Evolutionary conservation across 2,329 filamentous ascomycete genomes (phyloP), one percentile per base, ranked within the genome.

Genomic region (Aspergillus novofumigatus): DNA sequence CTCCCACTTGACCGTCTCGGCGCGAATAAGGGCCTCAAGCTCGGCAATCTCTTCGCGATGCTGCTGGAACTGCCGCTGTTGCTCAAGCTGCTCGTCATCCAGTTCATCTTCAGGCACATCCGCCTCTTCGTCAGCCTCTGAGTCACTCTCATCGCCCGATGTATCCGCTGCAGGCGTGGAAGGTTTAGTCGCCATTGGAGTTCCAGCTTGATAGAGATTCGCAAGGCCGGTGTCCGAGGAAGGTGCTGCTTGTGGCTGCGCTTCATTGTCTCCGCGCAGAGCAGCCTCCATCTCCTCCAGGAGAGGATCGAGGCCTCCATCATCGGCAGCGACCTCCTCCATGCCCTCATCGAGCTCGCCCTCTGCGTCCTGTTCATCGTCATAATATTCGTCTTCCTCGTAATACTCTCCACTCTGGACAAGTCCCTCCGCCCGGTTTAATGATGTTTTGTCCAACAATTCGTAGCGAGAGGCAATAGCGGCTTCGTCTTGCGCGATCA

Each of bases 401-500:
- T 83, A 80, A 10, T 72, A 76, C 9, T 76, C 72, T 29, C 78
- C 75, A 11, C 66, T 86, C 78, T 72, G 69, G 8, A 71, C 67
- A 26, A 71, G 67, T 21, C 72, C 71, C 52, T 75, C 71, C 4
- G 73, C 73, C 21, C 69, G 83, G 72, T 69, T 73, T n/a, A 79
- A 68, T 23, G 76, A 72, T n/a, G 76, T 68, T 35, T 72, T 72
- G 58, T 89, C 85, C 51, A 89, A 77, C 66, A 89, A 79, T 67
- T 91, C 86, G 65, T 84, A 89, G 52, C 78, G 80, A 14, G 86
- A 84, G 17, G 70, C 82, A 1, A 80, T 62, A 4, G 86, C 83
- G 42, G 81, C 80, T 53, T 82, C 80, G 65, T 96, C 92, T 44
- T 86, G 85, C 48, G 82, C 81, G 3, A 95, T 80, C 35, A 96